Conservation (phyloP, 192 early-diverging fungal species). For the Ramicandelaber brevisporus region DNA sequence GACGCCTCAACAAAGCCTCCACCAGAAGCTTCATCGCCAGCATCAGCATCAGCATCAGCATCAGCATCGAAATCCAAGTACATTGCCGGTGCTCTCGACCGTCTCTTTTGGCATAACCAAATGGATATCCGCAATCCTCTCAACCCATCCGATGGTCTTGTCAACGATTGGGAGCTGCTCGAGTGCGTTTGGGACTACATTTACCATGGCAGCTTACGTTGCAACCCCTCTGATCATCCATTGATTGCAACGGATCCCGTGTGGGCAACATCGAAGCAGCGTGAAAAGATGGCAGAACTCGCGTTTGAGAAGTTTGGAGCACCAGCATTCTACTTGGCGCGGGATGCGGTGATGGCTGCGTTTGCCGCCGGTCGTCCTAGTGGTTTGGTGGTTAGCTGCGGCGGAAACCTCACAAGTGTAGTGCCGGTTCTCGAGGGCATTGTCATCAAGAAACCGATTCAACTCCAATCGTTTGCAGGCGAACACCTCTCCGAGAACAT, state of each 20-base stretch:
- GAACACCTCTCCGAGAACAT: slow-evolving; percentile 60
- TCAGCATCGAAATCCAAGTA: slow-evolving; percentile 12
- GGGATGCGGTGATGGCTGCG: slow-evolving; percentile 77
- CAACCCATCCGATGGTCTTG: slow-evolving; percentile 72
- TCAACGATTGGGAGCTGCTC: slow-evolving; percentile 81
- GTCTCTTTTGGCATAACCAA: slow-evolving; percentile 35
- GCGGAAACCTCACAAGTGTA: slow-evolving; percentile 62
- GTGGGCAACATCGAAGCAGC: slow-evolving; percentile 62
- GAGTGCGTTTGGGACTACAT: slow-evolving; percentile 82
- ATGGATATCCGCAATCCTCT: slow-evolving; percentile 72
- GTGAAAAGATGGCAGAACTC: slow-evolving; percentile 72
- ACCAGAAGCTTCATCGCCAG: background rate
- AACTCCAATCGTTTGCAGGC: slow-evolving; percentile 46
- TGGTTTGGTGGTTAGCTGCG: slow-evolving; percentile 80
- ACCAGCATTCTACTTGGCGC: slow-evolving; percentile 84
- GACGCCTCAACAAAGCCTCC: slow-evolving; percentile 1
- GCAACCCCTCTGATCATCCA: slow-evolving; percentile 67
- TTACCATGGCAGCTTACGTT: slow-evolving; percentile 38
- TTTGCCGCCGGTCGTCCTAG: slow-evolving; percentile 74
- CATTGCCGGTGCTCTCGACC: slow-evolving; percentile 42
- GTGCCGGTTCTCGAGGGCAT: slow-evolving; percentile 96
- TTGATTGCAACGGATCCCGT: slow-evolving; percentile 74
- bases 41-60: background rate
- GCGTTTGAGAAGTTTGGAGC: slow-evolving; percentile 85
- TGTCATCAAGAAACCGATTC: slow-evolving; percentile 63